Conservation (phyloP, 1,139 yeast genomes). For the Pichia sorboxylosa region DNA sequence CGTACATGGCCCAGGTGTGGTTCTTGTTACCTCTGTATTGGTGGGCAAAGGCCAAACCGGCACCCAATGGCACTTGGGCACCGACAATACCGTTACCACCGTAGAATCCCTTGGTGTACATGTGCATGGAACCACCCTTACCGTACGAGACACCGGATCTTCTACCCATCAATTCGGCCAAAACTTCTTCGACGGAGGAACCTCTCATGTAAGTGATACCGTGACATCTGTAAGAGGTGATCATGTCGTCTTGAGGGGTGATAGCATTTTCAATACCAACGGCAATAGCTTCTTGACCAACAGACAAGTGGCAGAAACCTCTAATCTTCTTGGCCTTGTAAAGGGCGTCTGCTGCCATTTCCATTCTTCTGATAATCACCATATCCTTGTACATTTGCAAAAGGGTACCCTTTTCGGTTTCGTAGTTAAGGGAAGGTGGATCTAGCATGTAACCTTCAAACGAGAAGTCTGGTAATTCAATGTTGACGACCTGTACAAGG, state of each 20-base stretch:
- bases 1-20: conserved; percentile 82
- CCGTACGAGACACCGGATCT: conserved; percentile 92
- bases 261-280: conserved; percentile 96
- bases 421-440: conserved; percentile 58
- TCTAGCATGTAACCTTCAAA: conserved; percentile 83
- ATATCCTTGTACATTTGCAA: conserved; percentile 94
- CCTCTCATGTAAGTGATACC: conserved; percentile 97
- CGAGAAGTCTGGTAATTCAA: conserved; percentile 63
- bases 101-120: conserved; percentile 89
- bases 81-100: conserved; percentile 99
- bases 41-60: conserved; percentile 95
- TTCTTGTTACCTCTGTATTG: conserved; percentile 76
- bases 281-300: conserved; percentile 98
- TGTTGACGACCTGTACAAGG: too few species aligned
- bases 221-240: conserved; percentile 97
- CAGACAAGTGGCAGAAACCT: conserved; percentile 98
- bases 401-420: conserved; percentile 68
- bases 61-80: conserved; percentile 97
- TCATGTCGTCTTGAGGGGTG: conserved; percentile 70
- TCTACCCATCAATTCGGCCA: conserved; percentile 95
- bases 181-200: conserved; percentile 75
- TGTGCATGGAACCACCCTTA: conserved; percentile 99
- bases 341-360: conserved; percentile 96
- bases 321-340: conserved; percentile 97
- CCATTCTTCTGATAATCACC: conserved; percentile 92